phyloP scores from a whole-genome alignment of 192 early-diverging fungal species.

The Rhizophagus prolifer region DNA sequence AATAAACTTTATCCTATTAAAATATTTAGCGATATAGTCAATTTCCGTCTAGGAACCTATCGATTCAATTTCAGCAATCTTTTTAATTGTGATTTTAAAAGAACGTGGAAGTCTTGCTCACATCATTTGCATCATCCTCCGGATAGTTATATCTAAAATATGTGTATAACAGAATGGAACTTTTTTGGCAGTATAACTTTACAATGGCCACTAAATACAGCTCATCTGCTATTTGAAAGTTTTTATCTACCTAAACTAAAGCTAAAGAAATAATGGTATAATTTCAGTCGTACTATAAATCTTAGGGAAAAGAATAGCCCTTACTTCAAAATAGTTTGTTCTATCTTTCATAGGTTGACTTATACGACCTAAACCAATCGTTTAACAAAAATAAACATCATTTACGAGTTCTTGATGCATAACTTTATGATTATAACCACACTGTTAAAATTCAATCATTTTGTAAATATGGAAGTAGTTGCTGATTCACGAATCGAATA shows the following conservation, averaged over 20 bases:
- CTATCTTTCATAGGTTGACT: constrained; percentile 47
- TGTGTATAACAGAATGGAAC: constrained; percentile 58
- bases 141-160: constrained; percentile 55
- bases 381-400: constrained; percentile 31
- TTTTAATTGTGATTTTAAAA: constrained; percentile 68
- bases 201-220: constrained; percentile 61
- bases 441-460: too few species aligned
- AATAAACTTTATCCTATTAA: constrained; percentile 15
- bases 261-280: constrained; percentile 70
- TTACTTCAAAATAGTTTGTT: constrained; percentile 80
- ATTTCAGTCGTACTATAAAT: constrained; percentile 87
- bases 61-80: constrained; percentile 50
- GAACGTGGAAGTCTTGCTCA: constrained; percentile 39
- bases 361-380: constrained; percentile 41
- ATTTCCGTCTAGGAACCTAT: too few species aligned
- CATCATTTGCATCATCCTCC: constrained; percentile 39
- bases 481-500: too few species aligned
- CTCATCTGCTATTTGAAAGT: constrained; percentile 64
- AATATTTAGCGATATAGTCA: not conserved
- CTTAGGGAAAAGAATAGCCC: constrained; percentile 54
- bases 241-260: constrained; percentile 66
- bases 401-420: too few species aligned
- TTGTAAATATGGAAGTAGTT: too few species aligned
- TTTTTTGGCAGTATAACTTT: constrained; percentile 66
- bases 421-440: too few species aligned